A percentile compares a stretch with the other conserved stretches of the same genome.
Conservation (phyloP, 257 asterid species). For the Gentiana straminea region DNA sequence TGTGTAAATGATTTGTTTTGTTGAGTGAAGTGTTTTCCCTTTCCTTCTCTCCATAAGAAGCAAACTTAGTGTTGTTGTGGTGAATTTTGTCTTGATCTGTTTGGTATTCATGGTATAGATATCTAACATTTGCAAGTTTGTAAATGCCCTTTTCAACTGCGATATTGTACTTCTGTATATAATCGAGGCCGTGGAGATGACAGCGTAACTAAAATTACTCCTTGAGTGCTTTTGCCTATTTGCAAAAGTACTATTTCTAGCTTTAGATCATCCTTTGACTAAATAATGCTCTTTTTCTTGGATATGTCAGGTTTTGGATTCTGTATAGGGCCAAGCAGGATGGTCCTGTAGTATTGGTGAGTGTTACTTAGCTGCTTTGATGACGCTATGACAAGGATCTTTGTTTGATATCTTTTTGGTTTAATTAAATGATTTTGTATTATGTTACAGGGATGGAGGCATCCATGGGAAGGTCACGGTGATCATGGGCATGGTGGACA, state of each 20-base stretch:
- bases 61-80: neutral
- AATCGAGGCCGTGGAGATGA: no score
- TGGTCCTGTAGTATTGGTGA: constrained; percentile 88
- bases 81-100: neutral
- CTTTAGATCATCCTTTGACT: no score
- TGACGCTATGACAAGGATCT: neutral
- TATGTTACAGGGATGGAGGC: constrained; percentile 74
- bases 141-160: no score
- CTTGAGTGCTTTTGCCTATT: no score
- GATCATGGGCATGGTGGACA: constrained; percentile 42
- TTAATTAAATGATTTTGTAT: constrained; percentile 15
- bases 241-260: no score
- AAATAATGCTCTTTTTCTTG: neutral
- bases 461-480: constrained; percentile 94
- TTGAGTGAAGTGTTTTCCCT: no score
- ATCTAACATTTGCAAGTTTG: no score
- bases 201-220: no score
- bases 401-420: constrained; percentile 6
- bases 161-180: no score
- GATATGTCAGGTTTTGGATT: constrained; percentile 70
- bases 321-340: constrained; percentile 84
- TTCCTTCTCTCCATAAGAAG: neutral
- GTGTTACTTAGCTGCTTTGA: constrained; percentile 12
- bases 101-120: no score
- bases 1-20: no score